Percentiles rank a stretch among this genome's conserved stretches.
Conservation (phyloP, 2,329 filamentous ascomycete species). For the Grosmannia penicillata region DNA sequence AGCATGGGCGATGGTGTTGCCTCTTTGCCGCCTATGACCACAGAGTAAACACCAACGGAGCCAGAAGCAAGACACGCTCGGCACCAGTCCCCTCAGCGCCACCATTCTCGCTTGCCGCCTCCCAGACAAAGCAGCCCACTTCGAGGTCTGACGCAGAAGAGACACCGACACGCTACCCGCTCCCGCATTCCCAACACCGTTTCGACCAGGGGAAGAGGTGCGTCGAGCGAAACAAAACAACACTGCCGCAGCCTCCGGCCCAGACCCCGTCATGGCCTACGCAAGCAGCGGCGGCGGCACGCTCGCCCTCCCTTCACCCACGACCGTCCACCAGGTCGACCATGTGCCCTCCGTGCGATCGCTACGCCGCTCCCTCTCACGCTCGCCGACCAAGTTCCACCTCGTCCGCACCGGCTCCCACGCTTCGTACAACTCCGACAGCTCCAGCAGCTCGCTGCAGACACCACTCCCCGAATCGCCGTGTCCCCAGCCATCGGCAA, state of each 20-base stretch:
- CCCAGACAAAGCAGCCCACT: too few relatives aligned
- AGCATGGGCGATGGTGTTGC: constrained; percentile 1
- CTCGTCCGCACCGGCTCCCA: constrained; percentile 37
- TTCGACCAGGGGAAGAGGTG: too few relatives aligned
- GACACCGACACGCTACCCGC: too few relatives aligned
- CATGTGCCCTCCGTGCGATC: constrained; percentile 63
- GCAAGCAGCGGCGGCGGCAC: constrained; percentile 54
- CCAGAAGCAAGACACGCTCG: too few relatives aligned
- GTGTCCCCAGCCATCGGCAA: constrained; percentile 19
- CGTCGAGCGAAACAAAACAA: not conserved
- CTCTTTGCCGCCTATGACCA: not conserved
- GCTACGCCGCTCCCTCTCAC: constrained; percentile 72
- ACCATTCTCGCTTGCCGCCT: too few relatives aligned
- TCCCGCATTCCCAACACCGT: too few relatives aligned
- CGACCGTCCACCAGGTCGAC: constrained; percentile 68
- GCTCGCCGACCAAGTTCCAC: constrained; percentile 84
- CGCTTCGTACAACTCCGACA: constrained; percentile 30
- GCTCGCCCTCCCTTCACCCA: constrained; percentile 75
- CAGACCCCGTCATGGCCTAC: constrained; percentile 33
- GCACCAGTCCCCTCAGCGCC: too few relatives aligned
- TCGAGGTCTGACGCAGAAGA: too few relatives aligned
- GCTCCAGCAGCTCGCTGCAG: constrained; percentile 41
- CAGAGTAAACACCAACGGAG: not conserved
- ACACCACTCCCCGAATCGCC: constrained; percentile 38
- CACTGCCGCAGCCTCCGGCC: not conserved